phyloP scores from a whole-genome alignment of 805 yeast genomes.

The Hagleromyces aurorensis region DNA sequence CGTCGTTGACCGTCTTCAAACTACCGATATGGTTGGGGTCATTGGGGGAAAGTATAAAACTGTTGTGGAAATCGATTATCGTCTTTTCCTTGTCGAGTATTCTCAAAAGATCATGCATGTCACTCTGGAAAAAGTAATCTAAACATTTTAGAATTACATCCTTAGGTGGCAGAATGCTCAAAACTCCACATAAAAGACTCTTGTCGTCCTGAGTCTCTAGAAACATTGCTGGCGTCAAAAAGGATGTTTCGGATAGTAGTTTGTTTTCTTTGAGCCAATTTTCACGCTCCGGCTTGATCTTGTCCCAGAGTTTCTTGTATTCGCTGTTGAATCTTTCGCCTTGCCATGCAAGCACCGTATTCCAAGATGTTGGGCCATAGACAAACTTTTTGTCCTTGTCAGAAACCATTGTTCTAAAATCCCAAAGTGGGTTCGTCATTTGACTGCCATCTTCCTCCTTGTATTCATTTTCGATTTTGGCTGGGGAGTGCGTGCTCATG shows the following conservation, averaged over 20 bases:
- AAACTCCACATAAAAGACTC: slow-evolving; percentile 5
- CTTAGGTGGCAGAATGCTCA: slow-evolving; percentile 11
- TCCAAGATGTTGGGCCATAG: slow-evolving; percentile 28
- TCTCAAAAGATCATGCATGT: slow-evolving; percentile 12
- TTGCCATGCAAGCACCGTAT: slow-evolving; percentile 15
- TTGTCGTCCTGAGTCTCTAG: slow-evolving; percentile 5
- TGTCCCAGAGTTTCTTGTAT: slow-evolving; percentile 18
- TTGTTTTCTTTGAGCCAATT: slow-evolving; percentile 11
- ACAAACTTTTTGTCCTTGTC: slow-evolving; percentile 8
- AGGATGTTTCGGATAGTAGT: slow-evolving; percentile 6
- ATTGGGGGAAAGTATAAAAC: slow-evolving; percentile 7
- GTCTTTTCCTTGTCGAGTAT: slow-evolving; percentile 16
- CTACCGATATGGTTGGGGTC: slow-evolving; percentile 2
- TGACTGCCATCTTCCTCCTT: background rate
- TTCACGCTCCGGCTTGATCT: slow-evolving; percentile 16
- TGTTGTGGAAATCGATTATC: slow-evolving; percentile 9
- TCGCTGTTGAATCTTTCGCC: slow-evolving; percentile 15
- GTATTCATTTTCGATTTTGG: background rate
- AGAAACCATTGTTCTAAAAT: slow-evolving; percentile 6
- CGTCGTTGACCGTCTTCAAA: slow-evolving; percentile 5
- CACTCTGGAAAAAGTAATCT: slow-evolving; percentile 10
- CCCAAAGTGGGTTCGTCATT: slow-evolving; percentile 10
- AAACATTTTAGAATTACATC: slow-evolving; percentile 9
- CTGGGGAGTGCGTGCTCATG: background rate
- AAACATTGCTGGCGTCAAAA: slow-evolving; percentile 1